Evolutionary conservation across 257 asterid genomes (phyloP).

Genomic region (Ophiorrhiza pumila): DNA sequence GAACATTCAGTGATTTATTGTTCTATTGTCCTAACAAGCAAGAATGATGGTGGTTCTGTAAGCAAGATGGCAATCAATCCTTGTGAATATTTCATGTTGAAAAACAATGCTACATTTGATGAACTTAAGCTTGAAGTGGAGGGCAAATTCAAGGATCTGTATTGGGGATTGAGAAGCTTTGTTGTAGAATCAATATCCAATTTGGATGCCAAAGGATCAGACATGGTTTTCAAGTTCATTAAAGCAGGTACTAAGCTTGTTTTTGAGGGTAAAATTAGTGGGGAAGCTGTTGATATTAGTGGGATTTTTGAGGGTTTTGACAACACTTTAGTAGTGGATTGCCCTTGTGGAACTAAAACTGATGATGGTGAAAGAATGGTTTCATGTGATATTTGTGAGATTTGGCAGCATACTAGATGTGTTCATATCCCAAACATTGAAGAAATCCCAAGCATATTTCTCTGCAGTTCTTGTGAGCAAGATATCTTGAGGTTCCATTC

Average conservation of each 20-base stretch:
- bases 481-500: slow-evolving; percentile 57
- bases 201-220: slow-evolving; percentile 38
- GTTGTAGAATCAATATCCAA: slow-evolving; percentile 29
- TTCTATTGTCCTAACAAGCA: slow-evolving; percentile 25
- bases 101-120: slow-evolving; percentile 39
- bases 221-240: slow-evolving; percentile 48
- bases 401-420: slow-evolving; percentile 82
- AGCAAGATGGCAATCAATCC: slow-evolving; percentile 33
- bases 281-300: slow-evolving; percentile 14
- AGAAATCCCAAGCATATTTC: slow-evolving; percentile 55
- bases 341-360: slow-evolving; percentile 64
- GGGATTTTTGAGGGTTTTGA: slow-evolving; percentile 27
- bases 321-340: slow-evolving; percentile 45
- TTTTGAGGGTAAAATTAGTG: slow-evolving; percentile 41
- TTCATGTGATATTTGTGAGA: slow-evolving; percentile 81
- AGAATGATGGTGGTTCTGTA: slow-evolving; percentile 3
- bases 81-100: slow-evolving; percentile 45
- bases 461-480: slow-evolving; percentile 73
- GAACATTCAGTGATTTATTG: slow-evolving; percentile 43
- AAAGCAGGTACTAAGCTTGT: slow-evolving; percentile 47
- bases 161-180: slow-evolving; percentile 50
- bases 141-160: slow-evolving; percentile 53
- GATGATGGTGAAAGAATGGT: slow-evolving; percentile 95
- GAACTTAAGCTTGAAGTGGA: slow-evolving; percentile 61
- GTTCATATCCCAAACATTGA: slow-evolving; percentile 53